A percentile compares a stretch with the other conserved stretches of the same genome.
phyloP scores from a whole-genome alignment of 1,139 yeast genomes.

The Debaryomyces sp. region DNA sequence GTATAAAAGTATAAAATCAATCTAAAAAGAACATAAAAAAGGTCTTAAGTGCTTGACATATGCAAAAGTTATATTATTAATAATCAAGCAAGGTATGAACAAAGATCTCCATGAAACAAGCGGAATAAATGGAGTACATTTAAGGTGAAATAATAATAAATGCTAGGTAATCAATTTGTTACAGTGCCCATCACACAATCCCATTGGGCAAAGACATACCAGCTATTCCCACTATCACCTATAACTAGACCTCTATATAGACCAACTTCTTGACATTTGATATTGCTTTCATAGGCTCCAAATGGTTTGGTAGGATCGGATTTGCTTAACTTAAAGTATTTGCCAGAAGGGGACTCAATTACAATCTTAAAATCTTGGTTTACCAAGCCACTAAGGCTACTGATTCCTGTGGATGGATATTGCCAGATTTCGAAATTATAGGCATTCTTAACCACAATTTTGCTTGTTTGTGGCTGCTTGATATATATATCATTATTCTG shows the following conservation, averaged over 20 bases:
- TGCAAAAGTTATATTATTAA: neutral
- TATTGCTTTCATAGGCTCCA: slow-evolving; percentile 60
- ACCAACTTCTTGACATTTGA: slow-evolving; percentile 73
- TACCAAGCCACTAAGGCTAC: slow-evolving; percentile 35
- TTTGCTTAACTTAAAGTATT: slow-evolving; percentile 61
- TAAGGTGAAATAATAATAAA: neutral
- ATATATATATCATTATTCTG: slow-evolving; percentile 78
- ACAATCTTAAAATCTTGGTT: slow-evolving; percentile 59
- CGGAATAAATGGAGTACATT: neutral
- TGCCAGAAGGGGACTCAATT: slow-evolving; percentile 83
- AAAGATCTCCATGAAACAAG: neutral
- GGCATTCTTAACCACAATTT: slow-evolving; percentile 56
- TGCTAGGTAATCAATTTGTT: slow-evolving; percentile 11
- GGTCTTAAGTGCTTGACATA: neutral
- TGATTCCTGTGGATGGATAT: slow-evolving; percentile 62
- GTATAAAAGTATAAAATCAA: slow-evolving; percentile 1
- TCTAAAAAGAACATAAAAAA: neutral
- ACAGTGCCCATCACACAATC: slow-evolving; percentile 46
- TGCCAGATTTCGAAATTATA: slow-evolving; percentile 68
- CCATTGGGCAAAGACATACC: slow-evolving; percentile 97
- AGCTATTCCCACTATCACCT: slow-evolving; percentile 76
- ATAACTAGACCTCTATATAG: slow-evolving; percentile 81
- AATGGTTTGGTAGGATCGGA: slow-evolving; percentile 46
- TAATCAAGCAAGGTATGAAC: neutral
- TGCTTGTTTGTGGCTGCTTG: slow-evolving; percentile 78